phyloP scores from a whole-genome alignment of 2,329 filamentous ascomycete species.

The Harringtonia lauricola region DNA sequence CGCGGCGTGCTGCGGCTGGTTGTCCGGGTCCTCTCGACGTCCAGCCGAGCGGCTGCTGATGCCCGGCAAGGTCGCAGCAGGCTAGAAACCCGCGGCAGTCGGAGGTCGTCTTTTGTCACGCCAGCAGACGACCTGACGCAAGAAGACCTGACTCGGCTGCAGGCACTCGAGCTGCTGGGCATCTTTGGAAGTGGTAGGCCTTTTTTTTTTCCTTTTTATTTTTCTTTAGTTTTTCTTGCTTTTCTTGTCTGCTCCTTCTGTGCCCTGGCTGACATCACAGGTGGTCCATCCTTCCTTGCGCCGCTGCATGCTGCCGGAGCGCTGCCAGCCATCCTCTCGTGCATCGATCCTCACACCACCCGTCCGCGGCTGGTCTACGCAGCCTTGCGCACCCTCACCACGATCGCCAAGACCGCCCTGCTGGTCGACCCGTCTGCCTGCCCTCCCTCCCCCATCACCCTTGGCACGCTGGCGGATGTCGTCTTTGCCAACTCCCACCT shows the following conservation, averaged over 20 bases:
- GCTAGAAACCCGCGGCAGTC: constrained; percentile 24
- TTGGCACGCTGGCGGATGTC: constrained; percentile 43
- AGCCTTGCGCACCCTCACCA: constrained; percentile 63
- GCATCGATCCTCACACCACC: constrained; percentile 54
- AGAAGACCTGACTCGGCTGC: constrained; percentile 58
- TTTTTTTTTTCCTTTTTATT: not conserved
- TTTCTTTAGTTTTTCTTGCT: not conserved
- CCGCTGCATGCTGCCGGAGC: constrained; percentile 60
- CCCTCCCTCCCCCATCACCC: constrained; percentile 35
- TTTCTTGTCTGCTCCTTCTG: not conserved
- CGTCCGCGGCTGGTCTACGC: constrained; percentile 58
- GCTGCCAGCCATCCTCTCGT: constrained; percentile 58
- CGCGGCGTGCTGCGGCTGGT: constrained; percentile 55
- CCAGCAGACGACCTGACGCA: constrained; percentile 35
- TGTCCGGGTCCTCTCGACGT: constrained; percentile 32
- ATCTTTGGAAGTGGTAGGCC: constrained; percentile 71
- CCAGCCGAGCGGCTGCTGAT: constrained; percentile 16
- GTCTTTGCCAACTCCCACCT: constrained; percentile 55
- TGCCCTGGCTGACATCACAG: constrained; percentile 29
- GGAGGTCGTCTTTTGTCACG: constrained; percentile 6
- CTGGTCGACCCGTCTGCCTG: constrained; percentile 31
- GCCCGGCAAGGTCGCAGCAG: constrained; percentile 16
- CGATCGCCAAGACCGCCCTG: constrained; percentile 49
- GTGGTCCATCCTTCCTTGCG: constrained; percentile 66
- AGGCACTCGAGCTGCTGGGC: constrained; percentile 74